A percentile compares a stretch with the other conserved stretches of the same genome.
phyloP scores from a whole-genome alignment of 805 yeast species.

The Starmera caribaea region DNA sequence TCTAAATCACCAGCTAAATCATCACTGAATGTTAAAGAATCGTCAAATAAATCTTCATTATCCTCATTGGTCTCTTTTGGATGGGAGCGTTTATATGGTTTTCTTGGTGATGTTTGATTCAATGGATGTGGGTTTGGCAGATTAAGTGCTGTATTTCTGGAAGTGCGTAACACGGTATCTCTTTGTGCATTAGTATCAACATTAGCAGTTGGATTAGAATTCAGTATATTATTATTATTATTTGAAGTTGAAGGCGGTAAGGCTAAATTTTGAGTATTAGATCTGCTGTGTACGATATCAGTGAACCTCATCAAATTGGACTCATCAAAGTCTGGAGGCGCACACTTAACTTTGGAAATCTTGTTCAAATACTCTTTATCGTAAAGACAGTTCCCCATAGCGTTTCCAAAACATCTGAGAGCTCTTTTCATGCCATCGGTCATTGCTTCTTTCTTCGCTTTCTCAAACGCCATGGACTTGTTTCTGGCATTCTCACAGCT shows the following conservation, averaged over 20 bases:
- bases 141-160: background rate
- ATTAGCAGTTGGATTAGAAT: background rate
- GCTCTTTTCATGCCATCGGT: slow-evolving; percentile 79
- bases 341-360: slow-evolving; percentile 32
- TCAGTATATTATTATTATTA: too few species aligned
- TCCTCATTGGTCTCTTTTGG: slow-evolving; percentile 9
- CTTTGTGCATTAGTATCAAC: slow-evolving; percentile 1
- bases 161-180: slow-evolving; percentile 3
- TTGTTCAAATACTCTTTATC: slow-evolving; percentile 54
- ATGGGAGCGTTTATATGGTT: slow-evolving; percentile 6
- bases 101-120: slow-evolving; percentile 2
- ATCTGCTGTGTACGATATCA: slow-evolving; percentile 8
- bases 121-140: background rate
- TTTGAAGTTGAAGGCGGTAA: too few species aligned
- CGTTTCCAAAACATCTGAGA: slow-evolving; percentile 72
- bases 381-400: slow-evolving; percentile 76
- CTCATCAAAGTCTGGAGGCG: slow-evolving; percentile 36
- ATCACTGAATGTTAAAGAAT: slow-evolving; percentile 46
- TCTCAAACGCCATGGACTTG: slow-evolving; percentile 71
- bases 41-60: slow-evolving; percentile 34
- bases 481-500: slow-evolving; percentile 64
- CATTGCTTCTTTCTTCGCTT: slow-evolving; percentile 74
- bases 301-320: slow-evolving; percentile 27
- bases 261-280: slow-evolving; percentile 1
- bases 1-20: slow-evolving; percentile 30